These are phyloP conservation scores for Trichophyton rubrum DNA, from an alignment of 2,329 filamentous ascomycete genomes.

Conservation along the genomic window DNA sequence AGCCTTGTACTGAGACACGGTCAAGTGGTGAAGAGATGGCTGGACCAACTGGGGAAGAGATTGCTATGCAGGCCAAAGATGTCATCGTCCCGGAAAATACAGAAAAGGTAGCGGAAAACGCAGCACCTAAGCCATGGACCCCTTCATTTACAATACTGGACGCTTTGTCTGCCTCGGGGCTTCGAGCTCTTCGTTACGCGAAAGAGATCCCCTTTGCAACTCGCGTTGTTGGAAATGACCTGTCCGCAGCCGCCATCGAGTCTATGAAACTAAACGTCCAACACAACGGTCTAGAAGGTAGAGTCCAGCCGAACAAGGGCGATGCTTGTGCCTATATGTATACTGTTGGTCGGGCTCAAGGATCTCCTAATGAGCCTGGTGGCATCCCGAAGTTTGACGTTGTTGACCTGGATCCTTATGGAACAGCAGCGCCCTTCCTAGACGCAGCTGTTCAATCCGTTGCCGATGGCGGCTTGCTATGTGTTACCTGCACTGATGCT, in stretches of 20 bases:
- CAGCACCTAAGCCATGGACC: slow-evolving; percentile 16
- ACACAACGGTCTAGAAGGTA: slow-evolving; percentile 63
- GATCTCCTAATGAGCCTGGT: slow-evolving; percentile 24
- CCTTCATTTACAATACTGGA: slow-evolving; percentile 73
- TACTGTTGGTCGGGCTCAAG: slow-evolving; percentile 40
- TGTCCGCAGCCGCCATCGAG: slow-evolving; percentile 62
- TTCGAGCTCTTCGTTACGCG: slow-evolving; percentile 81
- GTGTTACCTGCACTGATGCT: slow-evolving; percentile 92
- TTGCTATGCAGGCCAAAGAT: neutral
- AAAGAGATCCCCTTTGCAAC: slow-evolving; percentile 80
- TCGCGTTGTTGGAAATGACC: slow-evolving; percentile 76
- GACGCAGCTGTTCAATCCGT: slow-evolving; percentile 81
- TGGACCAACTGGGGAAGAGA: slow-evolving; percentile 2
- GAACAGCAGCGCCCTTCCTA: slow-evolving; percentile 81
- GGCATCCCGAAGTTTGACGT: slow-evolving; percentile 62
- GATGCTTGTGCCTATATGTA: slow-evolving; percentile 94
- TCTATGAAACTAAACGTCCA: slow-evolving; percentile 74
- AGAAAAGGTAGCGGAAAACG: neutral
- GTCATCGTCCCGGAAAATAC: slow-evolving; percentile 4
- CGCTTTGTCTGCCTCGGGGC: slow-evolving; percentile 82
- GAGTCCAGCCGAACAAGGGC: slow-evolving; percentile 60
- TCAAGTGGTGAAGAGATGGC: slow-evolving; percentile 1
- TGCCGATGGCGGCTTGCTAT: slow-evolving; percentile 77
- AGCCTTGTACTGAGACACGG: neutral
- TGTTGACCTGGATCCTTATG: slow-evolving; percentile 93